Conservation (phyloP, 148 eudicot species). For the Heliamphora exappendiculata region DNA sequence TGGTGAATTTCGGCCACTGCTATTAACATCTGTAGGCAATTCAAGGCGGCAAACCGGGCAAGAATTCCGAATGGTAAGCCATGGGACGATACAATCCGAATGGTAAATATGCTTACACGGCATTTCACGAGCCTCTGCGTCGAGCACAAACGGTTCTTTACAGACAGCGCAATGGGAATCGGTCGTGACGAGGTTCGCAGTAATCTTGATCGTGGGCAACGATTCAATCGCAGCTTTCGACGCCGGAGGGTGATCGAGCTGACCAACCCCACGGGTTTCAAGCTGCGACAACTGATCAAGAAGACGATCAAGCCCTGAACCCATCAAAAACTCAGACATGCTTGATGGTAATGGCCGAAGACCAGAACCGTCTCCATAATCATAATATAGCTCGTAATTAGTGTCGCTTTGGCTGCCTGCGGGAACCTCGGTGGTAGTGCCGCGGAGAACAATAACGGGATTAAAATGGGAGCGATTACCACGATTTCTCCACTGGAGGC, state of each 20-base stretch:
- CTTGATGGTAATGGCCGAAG: conserved; percentile 45
- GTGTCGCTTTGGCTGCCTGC: conserved; percentile 25
- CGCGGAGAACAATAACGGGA: conserved; percentile 86
- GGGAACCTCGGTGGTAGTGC: conserved; percentile 30
- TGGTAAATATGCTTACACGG: conserved; percentile 30
- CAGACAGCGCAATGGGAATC: conserved; percentile 27
- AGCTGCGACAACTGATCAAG: conserved; percentile 23
- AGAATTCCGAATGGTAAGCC: conserved; percentile 25
- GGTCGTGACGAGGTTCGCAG: conserved; percentile 2
- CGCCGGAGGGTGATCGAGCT: conserved; percentile 23
- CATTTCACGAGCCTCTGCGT: conserved; percentile 18
- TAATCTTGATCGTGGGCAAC: conserved; percentile 20
- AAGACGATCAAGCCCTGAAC: conserved; percentile 24
- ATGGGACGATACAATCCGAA: conserved; percentile 28
- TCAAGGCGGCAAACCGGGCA: conserved; percentile 31
- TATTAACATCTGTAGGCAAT: conserved; percentile 15
- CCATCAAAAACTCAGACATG: conserved; percentile 23
- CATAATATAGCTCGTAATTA: conserved; percentile 76
- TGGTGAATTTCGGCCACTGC: too few relatives aligned
- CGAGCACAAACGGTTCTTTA: conserved; percentile 23
- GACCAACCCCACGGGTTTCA: conserved; percentile 15
- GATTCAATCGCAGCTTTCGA: conserved; percentile 28
- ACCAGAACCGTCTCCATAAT: conserved; percentile 79
- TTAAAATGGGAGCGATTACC: conserved; percentile 86
- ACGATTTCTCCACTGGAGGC: conserved; percentile 40